Conservation (phyloP, 768 basidiomycete genomes). For the Stropharia rugosoannulata region DNA sequence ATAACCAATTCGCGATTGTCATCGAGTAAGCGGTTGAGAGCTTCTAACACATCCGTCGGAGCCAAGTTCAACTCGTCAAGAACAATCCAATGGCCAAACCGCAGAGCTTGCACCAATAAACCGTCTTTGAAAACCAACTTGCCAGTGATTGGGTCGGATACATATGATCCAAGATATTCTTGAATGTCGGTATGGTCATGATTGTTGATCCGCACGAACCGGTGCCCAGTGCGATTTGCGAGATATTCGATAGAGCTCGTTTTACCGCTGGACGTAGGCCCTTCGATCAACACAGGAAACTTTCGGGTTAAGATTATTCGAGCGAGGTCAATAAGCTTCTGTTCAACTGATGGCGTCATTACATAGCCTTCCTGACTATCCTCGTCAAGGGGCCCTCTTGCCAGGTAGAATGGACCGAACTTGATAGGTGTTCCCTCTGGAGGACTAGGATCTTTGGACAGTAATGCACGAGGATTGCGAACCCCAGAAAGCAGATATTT, state of each 20-base stretch:
- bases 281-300: conserved; percentile 96
- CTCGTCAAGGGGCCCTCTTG: conserved; percentile 67
- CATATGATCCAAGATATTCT: conserved; percentile 96
- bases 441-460: conserved; percentile 69
- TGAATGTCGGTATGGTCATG: conserved; percentile 99
- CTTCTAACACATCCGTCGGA: conserved; percentile 96
- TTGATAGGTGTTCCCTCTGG: conserved; percentile 61
- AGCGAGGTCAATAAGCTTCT: conserved; percentile 92
- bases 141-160: conserved; percentile 90
- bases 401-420: conserved; percentile 90
- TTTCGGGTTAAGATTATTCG: conserved; percentile 84
- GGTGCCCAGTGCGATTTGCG: conserved; percentile 89
- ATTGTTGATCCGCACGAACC: conserved; percentile 97
- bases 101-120: conserved; percentile 86
- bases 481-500: conserved; percentile 78
- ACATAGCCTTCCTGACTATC: conserved; percentile 81
- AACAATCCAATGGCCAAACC: conserved; percentile 95
- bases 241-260: conserved; percentile 97
- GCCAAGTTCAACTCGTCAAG: conserved; percentile 97
- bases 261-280: conserved; percentile 96
- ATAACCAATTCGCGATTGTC: conserved; percentile 96
- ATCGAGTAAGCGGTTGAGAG: conserved; percentile 92
- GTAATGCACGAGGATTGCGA: conserved; percentile 73
- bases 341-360: conserved; percentile 92
- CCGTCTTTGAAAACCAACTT: conserved; percentile 95